Evolutionary conservation across 2,329 filamentous ascomycete genomes (phyloP), one percentile per base, ranked within the genome.

Genomic region (Talaromyces verruculosus): DNA sequence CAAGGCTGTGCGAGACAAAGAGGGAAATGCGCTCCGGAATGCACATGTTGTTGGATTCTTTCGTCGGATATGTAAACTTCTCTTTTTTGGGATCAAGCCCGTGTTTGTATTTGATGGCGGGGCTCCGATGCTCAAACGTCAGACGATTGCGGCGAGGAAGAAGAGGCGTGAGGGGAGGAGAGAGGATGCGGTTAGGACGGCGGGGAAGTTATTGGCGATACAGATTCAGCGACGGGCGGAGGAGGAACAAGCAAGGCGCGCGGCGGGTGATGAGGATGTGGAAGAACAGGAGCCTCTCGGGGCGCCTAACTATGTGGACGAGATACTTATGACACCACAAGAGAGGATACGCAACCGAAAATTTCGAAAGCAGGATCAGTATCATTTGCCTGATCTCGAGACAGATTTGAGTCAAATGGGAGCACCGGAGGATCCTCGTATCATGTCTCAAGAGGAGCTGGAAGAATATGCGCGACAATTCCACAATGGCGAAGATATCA

Each of bases 71-170:
- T 99, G 95, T 85, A 99, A 99, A 77, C 85, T 99, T 1, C 85
- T 99, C 1, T 99, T 94, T 86, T 94, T 95, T 74, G 95, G 96
- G 60, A 97, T 99, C 77, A 91, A 90, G 69, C 96, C 95, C 0
- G 93, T 99, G 53, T 99, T 99, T 77, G 93, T 99, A 15, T 99
- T 99, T 77, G 95, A 99, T 79, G 95, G 96, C 67, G 95, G 94
- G 51, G 96, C 95, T 0, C 96, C 96, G 0, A 84, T 88, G 2
- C 84, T 99, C 69, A 99, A 99, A 82, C 85, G 94, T 65, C 91
- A 96, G 76, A 99, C 95, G 0, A 93, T 99, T 67, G 88, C 88
- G 67, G 87, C 85, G 61, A 85, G 95, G 49, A 93, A 93, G 77
- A 85, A 86, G 67, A 85, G 93, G 67, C 85, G 95, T 41, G 95